A percentile compares a stretch with the other conserved stretches of the same genome.
phyloP scores from a whole-genome alignment of 176 grass and related monocot species.

The Poa pratensis region DNA sequence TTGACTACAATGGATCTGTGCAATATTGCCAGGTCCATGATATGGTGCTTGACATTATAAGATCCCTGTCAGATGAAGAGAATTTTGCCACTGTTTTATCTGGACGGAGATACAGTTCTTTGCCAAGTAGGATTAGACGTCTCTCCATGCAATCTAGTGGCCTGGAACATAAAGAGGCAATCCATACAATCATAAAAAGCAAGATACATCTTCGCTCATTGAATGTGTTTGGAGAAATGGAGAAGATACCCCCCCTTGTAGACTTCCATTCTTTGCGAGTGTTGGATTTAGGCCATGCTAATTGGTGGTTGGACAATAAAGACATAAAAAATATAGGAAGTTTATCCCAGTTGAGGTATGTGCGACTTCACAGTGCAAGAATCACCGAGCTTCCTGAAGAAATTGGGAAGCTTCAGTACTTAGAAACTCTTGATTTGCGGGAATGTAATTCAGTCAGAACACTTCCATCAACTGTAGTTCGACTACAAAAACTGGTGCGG shows the following conservation, averaged over 20 bases:
- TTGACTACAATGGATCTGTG: not conserved
- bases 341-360: not conserved
- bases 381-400: not conserved
- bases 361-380: not conserved
- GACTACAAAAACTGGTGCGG: not conserved
- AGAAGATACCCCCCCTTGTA: not conserved
- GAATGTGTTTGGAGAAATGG: not conserved
- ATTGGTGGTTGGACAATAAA: not conserved
- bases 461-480: not conserved
- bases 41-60: conserved; percentile 6
- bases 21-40: conserved; percentile 32
- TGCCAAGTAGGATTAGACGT: not conserved
- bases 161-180: not conserved
- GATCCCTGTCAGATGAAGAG: not conserved
- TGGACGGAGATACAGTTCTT: not conserved
- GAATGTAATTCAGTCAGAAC: not conserved
- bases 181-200: not conserved
- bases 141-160: not conserved
- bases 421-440: not conserved
- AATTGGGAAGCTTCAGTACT: conserved; percentile 4
- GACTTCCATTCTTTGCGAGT: not conserved
- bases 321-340: conserved; percentile 6
- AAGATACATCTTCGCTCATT: conserved; percentile 1
- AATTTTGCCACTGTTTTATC: not conserved
- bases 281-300: not conserved